Conservation (phyloP, 2,329 filamentous ascomycete genomes). For the Phyllosticta paracitricarpa region DNA sequence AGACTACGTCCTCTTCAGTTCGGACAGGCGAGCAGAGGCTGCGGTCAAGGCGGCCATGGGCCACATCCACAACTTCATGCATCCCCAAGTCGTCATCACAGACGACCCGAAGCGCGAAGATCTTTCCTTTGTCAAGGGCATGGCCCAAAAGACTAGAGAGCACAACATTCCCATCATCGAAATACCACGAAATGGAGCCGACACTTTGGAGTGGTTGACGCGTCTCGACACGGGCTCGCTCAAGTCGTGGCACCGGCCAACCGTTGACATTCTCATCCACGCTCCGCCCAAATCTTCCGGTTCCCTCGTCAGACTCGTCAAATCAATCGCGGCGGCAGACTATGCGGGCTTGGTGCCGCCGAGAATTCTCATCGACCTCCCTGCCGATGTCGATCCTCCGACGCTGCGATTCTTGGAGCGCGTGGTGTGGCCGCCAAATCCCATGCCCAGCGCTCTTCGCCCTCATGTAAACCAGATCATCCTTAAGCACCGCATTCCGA, state of each 20-base stretch:
- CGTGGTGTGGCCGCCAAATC: conserved; percentile 41
- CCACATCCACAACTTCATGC: conserved; percentile 63
- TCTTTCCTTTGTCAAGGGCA: conserved; percentile 51
- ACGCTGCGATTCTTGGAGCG: conserved; percentile 57
- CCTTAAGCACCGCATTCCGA: conserved; percentile 63
- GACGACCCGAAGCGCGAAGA: conserved; percentile 61
- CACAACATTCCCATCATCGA: conserved; percentile 59
- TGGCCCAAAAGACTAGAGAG: conserved; percentile 45
- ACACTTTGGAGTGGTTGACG: conserved; percentile 65
- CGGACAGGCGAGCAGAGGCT: conserved; percentile 57
- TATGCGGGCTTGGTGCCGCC: conserved; percentile 61
- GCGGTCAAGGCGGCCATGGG: conserved; percentile 55
- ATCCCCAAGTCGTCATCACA: conserved; percentile 65
- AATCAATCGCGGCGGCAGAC: conserved; percentile 65
- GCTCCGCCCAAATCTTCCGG: conserved; percentile 61
- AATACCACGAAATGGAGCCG: conserved; percentile 53
- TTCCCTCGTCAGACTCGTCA: conserved; percentile 64
- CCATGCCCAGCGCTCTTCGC: conserved; percentile 31
- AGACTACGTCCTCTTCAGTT: conserved; percentile 60
- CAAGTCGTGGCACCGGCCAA: conserved; percentile 65
- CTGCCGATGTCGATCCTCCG: conserved; percentile 55
- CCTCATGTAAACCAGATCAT: conserved; percentile 37
- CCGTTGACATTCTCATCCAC: conserved; percentile 75
- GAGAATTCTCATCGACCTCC: conserved; percentile 76
- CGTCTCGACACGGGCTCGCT: conserved; percentile 65